Conservation (phyloP, 1,284 basidiomycete species). For the Athelia psychrophila region DNA sequence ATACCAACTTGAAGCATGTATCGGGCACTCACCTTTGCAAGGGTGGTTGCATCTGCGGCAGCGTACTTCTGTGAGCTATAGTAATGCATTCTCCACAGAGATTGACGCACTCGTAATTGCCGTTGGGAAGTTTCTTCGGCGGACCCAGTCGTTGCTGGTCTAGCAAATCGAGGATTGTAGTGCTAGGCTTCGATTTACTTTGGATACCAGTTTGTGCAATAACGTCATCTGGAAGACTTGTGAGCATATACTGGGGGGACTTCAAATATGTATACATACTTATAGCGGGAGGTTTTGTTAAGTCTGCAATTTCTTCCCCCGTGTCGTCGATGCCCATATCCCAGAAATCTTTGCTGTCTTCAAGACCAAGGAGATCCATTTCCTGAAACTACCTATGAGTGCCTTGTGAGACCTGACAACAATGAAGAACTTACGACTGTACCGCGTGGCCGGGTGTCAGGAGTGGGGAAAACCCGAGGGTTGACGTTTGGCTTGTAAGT, state of each 20-base stretch:
- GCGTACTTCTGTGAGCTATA: background rate
- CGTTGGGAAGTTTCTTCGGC: slow-evolving; percentile 28
- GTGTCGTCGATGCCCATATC: slow-evolving; percentile 43
- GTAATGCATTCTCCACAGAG: background rate
- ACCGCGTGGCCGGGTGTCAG: slow-evolving; percentile 67
- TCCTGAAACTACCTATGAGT: slow-evolving; percentile 39
- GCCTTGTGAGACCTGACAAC: background rate
- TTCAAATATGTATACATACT: too few relatives aligned
- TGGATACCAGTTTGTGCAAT: too few relatives aligned
- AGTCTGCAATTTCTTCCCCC: slow-evolving; percentile 18
- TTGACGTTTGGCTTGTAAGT: slow-evolving; percentile 56
- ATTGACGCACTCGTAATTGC: slow-evolving; percentile 41
- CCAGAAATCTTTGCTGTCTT: slow-evolving; percentile 67
- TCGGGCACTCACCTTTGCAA: slow-evolving; percentile 46
- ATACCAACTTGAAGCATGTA: background rate
- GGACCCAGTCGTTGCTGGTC: background rate
- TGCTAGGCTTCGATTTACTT: slow-evolving; percentile 13
- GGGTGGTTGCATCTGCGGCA: slow-evolving; percentile 77
- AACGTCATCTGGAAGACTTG: too few relatives aligned
- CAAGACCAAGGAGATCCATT: slow-evolving; percentile 58
- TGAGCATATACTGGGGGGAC: too few relatives aligned
- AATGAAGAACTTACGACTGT: slow-evolving; percentile 38
- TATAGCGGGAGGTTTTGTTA: slow-evolving; percentile 23
- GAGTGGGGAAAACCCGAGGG: slow-evolving; percentile 56
- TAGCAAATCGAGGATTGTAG: background rate